These are phyloP conservation scores for Paspalum vaginatum DNA, from an alignment of 176 grass and related monocot genomes.

Conservation along the genomic window DNA sequence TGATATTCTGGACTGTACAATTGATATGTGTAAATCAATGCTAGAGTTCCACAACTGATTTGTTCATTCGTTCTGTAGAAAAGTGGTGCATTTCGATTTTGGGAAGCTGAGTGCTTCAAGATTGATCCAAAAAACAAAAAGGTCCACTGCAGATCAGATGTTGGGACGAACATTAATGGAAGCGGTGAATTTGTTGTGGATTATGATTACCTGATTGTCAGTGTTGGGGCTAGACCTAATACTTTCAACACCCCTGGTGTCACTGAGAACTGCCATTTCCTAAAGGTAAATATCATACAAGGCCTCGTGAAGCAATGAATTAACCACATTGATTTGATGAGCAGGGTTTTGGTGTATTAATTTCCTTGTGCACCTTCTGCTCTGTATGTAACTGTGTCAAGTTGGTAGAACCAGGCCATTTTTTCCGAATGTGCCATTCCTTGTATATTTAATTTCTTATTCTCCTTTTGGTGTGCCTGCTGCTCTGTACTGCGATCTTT, in stretches of 20 bases:
- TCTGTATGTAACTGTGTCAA: too few species aligned
- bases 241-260: constrained; percentile 98
- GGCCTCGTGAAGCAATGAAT: background rate
- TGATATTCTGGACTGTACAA: background rate
- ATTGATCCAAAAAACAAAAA: constrained; percentile 79
- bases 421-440: background rate
- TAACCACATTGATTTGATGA: background rate
- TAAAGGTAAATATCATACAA: constrained; percentile 67
- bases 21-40: background rate
- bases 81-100: constrained; percentile 71
- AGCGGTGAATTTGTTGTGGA: constrained; percentile 80
- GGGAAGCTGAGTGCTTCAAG: constrained; percentile 93
- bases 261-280: constrained; percentile 85
- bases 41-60: background rate
- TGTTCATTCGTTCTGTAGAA: constrained; percentile 55
- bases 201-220: constrained; percentile 85
- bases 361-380: too few species aligned
- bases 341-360: background rate
- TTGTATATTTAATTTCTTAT: background rate
- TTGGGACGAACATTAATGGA: constrained; percentile 74
- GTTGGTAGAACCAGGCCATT: too few species aligned
- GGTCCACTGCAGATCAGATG: constrained; percentile 67
- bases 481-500: too few species aligned
- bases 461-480: too few species aligned
- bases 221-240: constrained; percentile 83